Conservation (phyloP, 169 alveolate genomes). For the Condylostoma magnum region DNA sequence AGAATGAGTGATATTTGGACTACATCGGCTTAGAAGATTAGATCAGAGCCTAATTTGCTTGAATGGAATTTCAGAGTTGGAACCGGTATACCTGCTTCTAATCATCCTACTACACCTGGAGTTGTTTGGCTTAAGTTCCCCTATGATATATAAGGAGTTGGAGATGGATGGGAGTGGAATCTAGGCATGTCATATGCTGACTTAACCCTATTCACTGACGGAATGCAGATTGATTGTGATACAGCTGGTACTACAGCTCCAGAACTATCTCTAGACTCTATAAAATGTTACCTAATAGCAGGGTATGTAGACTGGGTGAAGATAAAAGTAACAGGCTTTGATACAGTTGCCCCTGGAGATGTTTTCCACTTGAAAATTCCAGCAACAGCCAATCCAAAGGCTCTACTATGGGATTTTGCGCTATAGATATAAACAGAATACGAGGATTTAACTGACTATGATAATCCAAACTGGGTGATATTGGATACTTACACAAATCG, state of each 20-base stretch:
- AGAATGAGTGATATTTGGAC: constrained; percentile 8
- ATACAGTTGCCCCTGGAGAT: background rate
- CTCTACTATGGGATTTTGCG: constrained; percentile 4
- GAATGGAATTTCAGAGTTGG: background rate
- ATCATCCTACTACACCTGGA: constrained; percentile 20
- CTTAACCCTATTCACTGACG: constrained; percentile 17
- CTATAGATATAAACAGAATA: constrained; percentile 12
- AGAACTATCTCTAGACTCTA: background rate
- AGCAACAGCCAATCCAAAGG: background rate
- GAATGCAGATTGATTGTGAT: constrained; percentile 7
- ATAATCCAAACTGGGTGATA: constrained; percentile 14
- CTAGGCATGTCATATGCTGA: too few relatives aligned
- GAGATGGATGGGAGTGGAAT: constrained; percentile 21
- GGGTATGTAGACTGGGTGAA: constrained; percentile 3
- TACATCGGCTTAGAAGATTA: constrained; percentile 21
- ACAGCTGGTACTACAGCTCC: constrained; percentile 6
- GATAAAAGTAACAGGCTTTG: background rate
- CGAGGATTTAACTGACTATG: background rate
- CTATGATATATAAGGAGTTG: constrained; percentile 2
- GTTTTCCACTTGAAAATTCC: constrained; percentile 15
- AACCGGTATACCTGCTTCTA: background rate
- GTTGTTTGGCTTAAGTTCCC: constrained; percentile 10
- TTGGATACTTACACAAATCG: constrained; percentile 1
- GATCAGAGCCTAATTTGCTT: background rate
- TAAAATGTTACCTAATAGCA: background rate